phyloP scores from a whole-genome alignment of 371 early-diverging fungal genomes.

The Mucor sp. region DNA sequence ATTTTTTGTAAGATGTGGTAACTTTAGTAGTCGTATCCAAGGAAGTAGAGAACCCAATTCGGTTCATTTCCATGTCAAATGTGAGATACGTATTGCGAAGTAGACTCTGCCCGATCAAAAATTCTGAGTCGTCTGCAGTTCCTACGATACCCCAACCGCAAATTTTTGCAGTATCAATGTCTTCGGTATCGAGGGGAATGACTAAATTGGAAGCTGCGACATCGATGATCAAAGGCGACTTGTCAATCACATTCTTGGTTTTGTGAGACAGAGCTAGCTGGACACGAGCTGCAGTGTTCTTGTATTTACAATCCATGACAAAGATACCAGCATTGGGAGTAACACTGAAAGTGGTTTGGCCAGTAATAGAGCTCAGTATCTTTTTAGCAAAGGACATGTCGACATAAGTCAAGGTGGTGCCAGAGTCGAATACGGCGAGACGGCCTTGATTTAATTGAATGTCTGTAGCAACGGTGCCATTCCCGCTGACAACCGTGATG shows the following conservation, averaged over 20 bases:
- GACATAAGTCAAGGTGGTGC: constrained; percentile 32
- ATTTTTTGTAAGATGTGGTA: background rate
- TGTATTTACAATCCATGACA: constrained; percentile 25
- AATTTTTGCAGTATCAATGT: constrained; percentile 17
- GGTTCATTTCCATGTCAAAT: constrained; percentile 30
- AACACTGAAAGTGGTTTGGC: background rate
- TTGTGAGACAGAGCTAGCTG: constrained; percentile 12
- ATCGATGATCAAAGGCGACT: constrained; percentile 18
- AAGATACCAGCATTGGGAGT: constrained; percentile 12
- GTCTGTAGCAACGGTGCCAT: background rate
- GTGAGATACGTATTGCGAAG: constrained; percentile 33
- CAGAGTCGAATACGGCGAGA: constrained; percentile 30
- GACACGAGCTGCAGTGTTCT: constrained; percentile 7
- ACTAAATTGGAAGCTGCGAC: constrained; percentile 29
- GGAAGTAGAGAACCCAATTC: constrained; percentile 33
- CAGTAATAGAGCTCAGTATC: constrained; percentile 19
- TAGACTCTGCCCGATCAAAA: constrained; percentile 36
- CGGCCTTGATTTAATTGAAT: constrained; percentile 16
- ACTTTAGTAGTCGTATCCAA: background rate
- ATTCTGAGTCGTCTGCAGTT: background rate
- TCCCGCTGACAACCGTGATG: constrained; percentile 16
- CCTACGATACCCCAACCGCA: constrained; percentile 36
- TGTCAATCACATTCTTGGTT: background rate
- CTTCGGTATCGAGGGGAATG: constrained; percentile 27
- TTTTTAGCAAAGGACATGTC: constrained; percentile 18